Evolutionary conservation across 2,329 filamentous ascomycete genomes (phyloP).

Genomic region (Sporothrix globosa): DNA sequence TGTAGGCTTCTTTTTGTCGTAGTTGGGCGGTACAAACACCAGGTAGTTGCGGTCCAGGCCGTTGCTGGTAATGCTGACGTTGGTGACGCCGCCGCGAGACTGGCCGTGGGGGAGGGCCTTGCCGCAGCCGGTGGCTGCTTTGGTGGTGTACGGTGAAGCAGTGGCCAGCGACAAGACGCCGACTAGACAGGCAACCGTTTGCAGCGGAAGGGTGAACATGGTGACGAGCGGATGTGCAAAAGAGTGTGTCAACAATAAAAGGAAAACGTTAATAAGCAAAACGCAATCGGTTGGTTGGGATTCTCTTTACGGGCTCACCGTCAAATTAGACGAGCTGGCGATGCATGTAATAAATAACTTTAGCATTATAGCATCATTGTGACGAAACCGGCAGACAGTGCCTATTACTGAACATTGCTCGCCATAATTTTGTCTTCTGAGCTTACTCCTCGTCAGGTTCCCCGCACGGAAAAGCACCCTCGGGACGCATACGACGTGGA

Average conservation of each 20-base stretch:
- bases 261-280: not conserved
- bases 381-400: not conserved
- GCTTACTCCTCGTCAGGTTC: not conserved
- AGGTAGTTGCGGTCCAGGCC: slow-evolving; percentile 10
- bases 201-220: not conserved
- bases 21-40: slow-evolving; percentile 15
- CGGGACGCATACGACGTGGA: too few relatives aligned
- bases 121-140: not conserved
- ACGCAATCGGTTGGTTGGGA: too few relatives aligned
- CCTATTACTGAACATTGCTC: not conserved
- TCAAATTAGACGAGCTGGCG: not conserved
- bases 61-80: slow-evolving; percentile 20
- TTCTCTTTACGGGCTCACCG: too few relatives aligned
- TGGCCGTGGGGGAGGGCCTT: slow-evolving; percentile 1
- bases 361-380: not conserved
- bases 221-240: not conserved
- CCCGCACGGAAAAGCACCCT: not conserved
- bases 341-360: not conserved
- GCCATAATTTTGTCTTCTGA: not conserved
- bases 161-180: not conserved
- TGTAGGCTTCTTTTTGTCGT: not conserved
- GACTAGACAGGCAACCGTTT: not conserved
- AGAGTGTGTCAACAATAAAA: not conserved
- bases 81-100: not conserved
- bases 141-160: not conserved